Conservation (phyloP, 2,329 filamentous ascomycete genomes). For the Dactylellina haptotyla region DNA sequence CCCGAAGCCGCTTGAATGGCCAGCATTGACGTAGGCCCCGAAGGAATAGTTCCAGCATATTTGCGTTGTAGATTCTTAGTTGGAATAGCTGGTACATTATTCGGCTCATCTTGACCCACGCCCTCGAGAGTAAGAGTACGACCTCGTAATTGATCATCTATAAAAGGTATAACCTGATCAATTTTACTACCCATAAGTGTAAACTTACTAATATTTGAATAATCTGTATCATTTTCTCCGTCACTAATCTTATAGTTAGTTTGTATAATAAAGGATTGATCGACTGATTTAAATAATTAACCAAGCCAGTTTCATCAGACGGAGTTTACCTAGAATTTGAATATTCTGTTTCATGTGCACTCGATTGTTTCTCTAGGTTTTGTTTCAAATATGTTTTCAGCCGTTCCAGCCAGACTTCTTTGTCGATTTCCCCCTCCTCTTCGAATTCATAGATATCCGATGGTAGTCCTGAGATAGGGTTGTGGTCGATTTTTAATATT, state of each 20-base stretch:
- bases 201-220: slow-evolving; percentile 29
- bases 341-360: slow-evolving; percentile 51
- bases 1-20: not conserved
- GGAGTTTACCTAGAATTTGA: slow-evolving; percentile 56
- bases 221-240: slow-evolving; percentile 50
- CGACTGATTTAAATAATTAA: not conserved
- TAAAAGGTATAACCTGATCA: slow-evolving; percentile 1
- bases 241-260: too few species aligned
- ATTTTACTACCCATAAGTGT: not conserved
- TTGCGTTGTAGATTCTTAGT: slow-evolving; percentile 50
- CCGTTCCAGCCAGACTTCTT: slow-evolving; percentile 56
- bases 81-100: slow-evolving; percentile 37
- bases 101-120: slow-evolving; percentile 10
- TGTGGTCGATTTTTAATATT: slow-evolving; percentile 58
- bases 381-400: slow-evolving; percentile 56
- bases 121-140: slow-evolving; percentile 7
- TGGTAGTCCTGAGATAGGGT: slow-evolving; percentile 56
- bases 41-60: slow-evolving; percentile 7
- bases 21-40: not conserved
- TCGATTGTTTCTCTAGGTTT: slow-evolving; percentile 45
- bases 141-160: slow-evolving; percentile 16
- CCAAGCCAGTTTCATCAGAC: not conserved
- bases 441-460: slow-evolving; percentile 54
- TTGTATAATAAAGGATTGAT: too few species aligned
- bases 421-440: slow-evolving; percentile 54